Evolutionary conservation across 192 early-diverging fungal genomes (phyloP).

Genomic region (Coemansia sp.): DNA sequence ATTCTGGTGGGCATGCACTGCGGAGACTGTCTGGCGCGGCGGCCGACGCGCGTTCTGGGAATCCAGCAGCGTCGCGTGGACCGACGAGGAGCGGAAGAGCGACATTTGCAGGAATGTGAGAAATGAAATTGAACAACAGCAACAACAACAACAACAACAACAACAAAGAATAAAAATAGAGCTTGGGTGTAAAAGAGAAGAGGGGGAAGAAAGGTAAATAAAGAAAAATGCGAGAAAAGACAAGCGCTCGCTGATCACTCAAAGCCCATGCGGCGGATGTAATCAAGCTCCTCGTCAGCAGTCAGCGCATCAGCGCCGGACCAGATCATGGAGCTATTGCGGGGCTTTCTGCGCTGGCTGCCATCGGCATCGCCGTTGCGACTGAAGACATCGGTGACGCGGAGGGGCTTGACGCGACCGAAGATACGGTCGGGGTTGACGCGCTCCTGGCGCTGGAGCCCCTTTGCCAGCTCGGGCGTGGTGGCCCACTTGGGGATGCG

Average conservation of each 20-base stretch:
- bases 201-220: slow-evolving; percentile 16
- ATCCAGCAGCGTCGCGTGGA: slow-evolving; percentile 11
- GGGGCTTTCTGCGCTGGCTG: slow-evolving; percentile 23
- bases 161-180: neutral
- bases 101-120: slow-evolving; percentile 11
- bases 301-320: slow-evolving; percentile 47
- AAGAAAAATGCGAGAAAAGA: slow-evolving; percentile 11
- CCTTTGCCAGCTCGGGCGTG: slow-evolving; percentile 49
- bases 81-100: slow-evolving; percentile 25
- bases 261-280: slow-evolving; percentile 55
- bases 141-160: no score
- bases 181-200: neutral
- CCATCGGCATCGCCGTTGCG: slow-evolving; percentile 13
- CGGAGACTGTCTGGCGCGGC: neutral
- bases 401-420: slow-evolving; percentile 46
- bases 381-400: slow-evolving; percentile 54
- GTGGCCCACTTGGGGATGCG: slow-evolving; percentile 52
- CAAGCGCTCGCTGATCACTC: slow-evolving; percentile 7
- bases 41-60: slow-evolving; percentile 4
- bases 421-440: slow-evolving; percentile 56
- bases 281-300: slow-evolving; percentile 46
- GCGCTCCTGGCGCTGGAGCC: slow-evolving; percentile 36
- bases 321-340: slow-evolving; percentile 58
- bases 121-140: slow-evolving; percentile 5
- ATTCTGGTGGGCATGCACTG: neutral